phyloP scores from a whole-genome alignment of 345 rosid genomes.

The Arabis hirsuta region DNA sequence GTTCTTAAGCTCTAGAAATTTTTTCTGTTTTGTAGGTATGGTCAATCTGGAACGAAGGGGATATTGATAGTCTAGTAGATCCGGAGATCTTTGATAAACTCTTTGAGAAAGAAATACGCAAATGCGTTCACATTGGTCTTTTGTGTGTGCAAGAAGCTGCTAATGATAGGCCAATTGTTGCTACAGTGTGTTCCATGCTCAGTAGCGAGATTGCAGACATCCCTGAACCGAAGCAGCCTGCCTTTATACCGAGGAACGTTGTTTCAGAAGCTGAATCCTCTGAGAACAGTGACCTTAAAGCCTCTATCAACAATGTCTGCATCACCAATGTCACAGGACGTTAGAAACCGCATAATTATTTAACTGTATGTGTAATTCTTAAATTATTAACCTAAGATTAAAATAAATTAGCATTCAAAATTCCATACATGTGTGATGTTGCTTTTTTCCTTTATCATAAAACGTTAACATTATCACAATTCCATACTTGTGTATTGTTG shows the following conservation, averaged over 20 bases:
- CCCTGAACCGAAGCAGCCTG: constrained; percentile 32
- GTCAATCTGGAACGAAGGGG: constrained; percentile 42
- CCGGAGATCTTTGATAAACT: constrained; percentile 35
- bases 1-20: constrained; percentile 4
- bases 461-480: no score
- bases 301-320: constrained; percentile 36
- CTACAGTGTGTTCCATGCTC: constrained; percentile 42
- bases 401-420: no score
- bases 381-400: no score
- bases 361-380: neutral
- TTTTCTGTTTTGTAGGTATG: constrained; percentile 40
- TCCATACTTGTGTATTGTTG: no score
- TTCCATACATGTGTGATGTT: no score
- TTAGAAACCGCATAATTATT: constrained; percentile 18
- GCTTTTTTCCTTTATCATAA: no score
- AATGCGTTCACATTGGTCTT: constrained; percentile 50
- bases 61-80: constrained; percentile 28
- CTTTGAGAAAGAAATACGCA: constrained; percentile 39
- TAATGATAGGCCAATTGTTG: constrained; percentile 48
- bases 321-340: constrained; percentile 39
- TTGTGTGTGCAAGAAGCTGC: constrained; percentile 50
- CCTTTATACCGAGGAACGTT: constrained; percentile 31
- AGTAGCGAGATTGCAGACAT: constrained; percentile 38
- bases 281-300: constrained; percentile 38
- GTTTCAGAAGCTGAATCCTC: constrained; percentile 35